These are phyloP conservation scores for Russula abietina DNA, from an alignment of 768 basidiomycete species.

Conservation along the genomic window DNA sequence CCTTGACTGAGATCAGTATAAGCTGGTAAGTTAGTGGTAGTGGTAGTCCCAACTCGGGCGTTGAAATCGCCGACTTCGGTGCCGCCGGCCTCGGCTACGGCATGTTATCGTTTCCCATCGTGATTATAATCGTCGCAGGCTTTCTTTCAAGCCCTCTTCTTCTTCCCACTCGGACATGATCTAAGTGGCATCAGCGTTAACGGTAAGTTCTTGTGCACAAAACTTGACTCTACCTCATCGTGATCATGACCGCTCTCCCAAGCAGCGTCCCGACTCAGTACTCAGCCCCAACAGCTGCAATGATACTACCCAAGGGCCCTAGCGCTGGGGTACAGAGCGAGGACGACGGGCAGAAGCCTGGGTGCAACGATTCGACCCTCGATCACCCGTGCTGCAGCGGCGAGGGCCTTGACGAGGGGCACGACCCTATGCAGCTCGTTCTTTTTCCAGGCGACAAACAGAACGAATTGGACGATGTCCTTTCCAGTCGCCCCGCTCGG, in stretches of 20 bases:
- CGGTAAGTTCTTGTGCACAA: background rate
- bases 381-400: background rate
- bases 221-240: constrained; percentile 10
- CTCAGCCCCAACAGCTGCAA: background rate
- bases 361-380: background rate
- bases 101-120: too few relatives aligned
- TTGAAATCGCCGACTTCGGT: background rate
- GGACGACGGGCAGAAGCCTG: background rate
- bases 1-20: too few relatives aligned
- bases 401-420: background rate
- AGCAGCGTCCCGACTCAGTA: background rate
- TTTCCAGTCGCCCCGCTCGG: background rate
- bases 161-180: background rate
- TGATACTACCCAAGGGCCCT: background rate
- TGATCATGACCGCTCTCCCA: background rate
- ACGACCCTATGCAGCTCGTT: background rate
- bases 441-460: background rate
- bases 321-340: background rate
- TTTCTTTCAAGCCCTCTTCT: background rate
- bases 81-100: background rate
- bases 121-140: too few relatives aligned
- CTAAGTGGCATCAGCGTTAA: background rate
- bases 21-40: too few relatives aligned
- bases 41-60: too few relatives aligned
- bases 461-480: background rate